Conservation (phyloP, 129 eudicot genomes). For the Solidago caesia region DNA sequence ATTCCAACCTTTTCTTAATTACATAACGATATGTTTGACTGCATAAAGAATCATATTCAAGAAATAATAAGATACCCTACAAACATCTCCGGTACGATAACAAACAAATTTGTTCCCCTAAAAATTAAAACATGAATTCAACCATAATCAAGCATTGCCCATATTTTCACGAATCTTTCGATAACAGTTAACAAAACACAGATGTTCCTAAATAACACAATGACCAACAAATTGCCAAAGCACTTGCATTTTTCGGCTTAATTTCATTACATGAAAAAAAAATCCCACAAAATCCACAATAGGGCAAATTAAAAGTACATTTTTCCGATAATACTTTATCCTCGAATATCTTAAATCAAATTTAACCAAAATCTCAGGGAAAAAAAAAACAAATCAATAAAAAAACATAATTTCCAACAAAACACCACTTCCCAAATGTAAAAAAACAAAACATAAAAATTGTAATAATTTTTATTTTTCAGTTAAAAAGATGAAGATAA, state of each 20-base stretch:
- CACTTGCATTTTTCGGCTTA: background rate
- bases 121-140: conserved; percentile 1
- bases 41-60: conserved; percentile 1
- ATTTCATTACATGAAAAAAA: no score
- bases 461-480: conserved; percentile 18
- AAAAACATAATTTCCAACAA: conserved; percentile 23
- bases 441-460: conserved; percentile 21
- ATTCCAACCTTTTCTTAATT: background rate
- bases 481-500: conserved; percentile 12
- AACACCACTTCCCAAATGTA: conserved; percentile 23
- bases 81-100: background rate
- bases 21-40: background rate
- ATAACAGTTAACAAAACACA: conserved; percentile 11
- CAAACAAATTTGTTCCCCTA: conserved; percentile 6
- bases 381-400: conserved; percentile 23
- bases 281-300: no score
- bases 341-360: no score
- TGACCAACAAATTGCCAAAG: background rate
- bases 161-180: background rate
- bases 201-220: conserved; percentile 3
- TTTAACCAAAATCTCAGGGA: background rate
- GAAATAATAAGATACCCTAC: conserved; percentile 1
- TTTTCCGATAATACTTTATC: background rate
- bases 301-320: no score
- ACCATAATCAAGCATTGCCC: conserved; percentile 18